Percentiles rank a stretch among this genome's conserved stretches.
phyloP scores from a whole-genome alignment of 2,329 filamentous ascomycete genomes.

The Atkinsonella texensis region DNA sequence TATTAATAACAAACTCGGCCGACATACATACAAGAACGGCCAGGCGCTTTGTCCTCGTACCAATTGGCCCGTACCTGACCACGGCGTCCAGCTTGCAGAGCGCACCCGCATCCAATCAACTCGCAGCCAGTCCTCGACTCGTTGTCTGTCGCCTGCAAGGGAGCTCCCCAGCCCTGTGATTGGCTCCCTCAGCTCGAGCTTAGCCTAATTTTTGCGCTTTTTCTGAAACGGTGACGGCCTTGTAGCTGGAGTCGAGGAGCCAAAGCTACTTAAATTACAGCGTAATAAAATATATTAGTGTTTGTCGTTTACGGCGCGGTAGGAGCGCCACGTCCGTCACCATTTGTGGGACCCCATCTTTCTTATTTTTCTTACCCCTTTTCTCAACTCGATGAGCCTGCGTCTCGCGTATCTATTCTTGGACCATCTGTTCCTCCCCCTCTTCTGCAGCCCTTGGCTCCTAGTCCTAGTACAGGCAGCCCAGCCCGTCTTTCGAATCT shows the following conservation, averaged over 20 bases:
- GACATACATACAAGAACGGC: not conserved
- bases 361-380: too few relatives aligned
- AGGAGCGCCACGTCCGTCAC: too few relatives aligned
- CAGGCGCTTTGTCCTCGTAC: not conserved
- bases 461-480: too few relatives aligned
- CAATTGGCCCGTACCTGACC: not conserved
- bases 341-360: too few relatives aligned
- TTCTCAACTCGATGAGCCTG: too few relatives aligned
- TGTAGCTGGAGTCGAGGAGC: not conserved
- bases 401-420: too few relatives aligned
- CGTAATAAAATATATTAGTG: not conserved
- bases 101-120: conserved; percentile 11
- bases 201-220: conserved; percentile 19
- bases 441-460: too few relatives aligned
- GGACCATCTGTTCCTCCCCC: too few relatives aligned
- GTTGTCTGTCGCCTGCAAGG: conserved; percentile 16
- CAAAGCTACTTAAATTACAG: not conserved
- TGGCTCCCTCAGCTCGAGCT: conserved; percentile 19
- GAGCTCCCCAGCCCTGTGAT: conserved; percentile 20
- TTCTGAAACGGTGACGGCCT: conserved; percentile 14
- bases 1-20: too few relatives aligned
- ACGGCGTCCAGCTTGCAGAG: not conserved
- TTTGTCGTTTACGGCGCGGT: too few relatives aligned
- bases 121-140: not conserved
- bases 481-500: too few relatives aligned